Evolutionary conservation across 176 grass and related monocot species (phyloP).

Genomic region (Rhynchospora tenuis): DNA sequence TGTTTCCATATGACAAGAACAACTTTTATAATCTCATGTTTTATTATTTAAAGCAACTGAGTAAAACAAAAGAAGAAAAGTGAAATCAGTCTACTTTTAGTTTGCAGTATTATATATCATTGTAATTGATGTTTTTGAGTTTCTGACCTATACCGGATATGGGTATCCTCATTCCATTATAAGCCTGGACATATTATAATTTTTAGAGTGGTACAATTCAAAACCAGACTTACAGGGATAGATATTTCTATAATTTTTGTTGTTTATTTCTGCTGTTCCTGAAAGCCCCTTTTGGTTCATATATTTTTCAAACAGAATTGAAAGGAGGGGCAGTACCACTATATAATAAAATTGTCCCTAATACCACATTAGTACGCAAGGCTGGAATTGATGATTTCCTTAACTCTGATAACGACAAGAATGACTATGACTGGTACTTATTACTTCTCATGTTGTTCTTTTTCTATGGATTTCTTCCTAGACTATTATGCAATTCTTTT

Average conservation of each 20-base stretch:
- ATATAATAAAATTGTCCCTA: slow-evolving; percentile 23
- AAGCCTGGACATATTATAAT: neutral
- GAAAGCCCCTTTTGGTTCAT: neutral
- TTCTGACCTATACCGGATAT: slow-evolving; percentile 1
- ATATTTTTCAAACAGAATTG: slow-evolving; percentile 23
- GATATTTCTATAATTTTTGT: slow-evolving; percentile 1
- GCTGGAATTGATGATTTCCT: slow-evolving; percentile 83
- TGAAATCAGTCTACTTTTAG: neutral
- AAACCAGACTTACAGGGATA: neutral
- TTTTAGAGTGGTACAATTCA: neutral
- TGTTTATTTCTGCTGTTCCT: neutral
- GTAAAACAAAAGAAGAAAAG: neutral
- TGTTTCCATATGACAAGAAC: neutral
- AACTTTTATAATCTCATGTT: neutral
- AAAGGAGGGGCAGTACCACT: slow-evolving; percentile 17
- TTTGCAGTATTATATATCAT: neutral
- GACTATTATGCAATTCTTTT: neutral
- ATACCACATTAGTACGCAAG: slow-evolving; percentile 14
- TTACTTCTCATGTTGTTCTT: slow-evolving; percentile 3
- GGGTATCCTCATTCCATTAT: neutral
- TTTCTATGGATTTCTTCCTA: neutral
- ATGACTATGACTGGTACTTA: slow-evolving; percentile 88
- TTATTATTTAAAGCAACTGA: neutral
- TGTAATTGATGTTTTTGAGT: neutral
- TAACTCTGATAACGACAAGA: slow-evolving; percentile 85